Evolutionary conservation across 1,284 basidiomycete species (phyloP), one percentile per base, ranked within the genome.

Genomic region (Leccinum pachyderme): DNA sequence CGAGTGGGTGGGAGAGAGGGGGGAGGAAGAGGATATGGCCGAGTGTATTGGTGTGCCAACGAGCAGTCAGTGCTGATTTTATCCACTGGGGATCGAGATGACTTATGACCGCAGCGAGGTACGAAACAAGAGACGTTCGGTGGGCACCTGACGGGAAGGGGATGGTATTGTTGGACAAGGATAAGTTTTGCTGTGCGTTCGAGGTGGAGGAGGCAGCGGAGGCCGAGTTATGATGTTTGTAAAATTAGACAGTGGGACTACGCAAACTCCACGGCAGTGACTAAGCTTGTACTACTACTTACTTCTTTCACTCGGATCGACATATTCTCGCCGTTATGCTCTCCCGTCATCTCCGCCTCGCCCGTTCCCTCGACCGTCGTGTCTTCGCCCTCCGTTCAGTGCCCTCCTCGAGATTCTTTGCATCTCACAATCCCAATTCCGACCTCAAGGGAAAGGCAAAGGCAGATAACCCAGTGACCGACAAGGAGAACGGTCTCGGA

Each of bases 71-170:
- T 77, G 11, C 25, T 44, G 32, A 22, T 53, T 51, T 22, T 49
- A 28, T 37, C 28, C 39, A 18, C 18, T 18, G 52, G 47, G 55
- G 54, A 55, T 53, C 52, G 13, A 7, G 22, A 45, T 22, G 35
- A 7, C 57, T 31, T 24, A 41, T 22, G 22, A 4, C 3, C 18
- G 22, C 65, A 89, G 86, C 81, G 59, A 78, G 81, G 67, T 88
- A 91, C 62, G 78, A 84, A 58, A 77, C 82, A 4, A 77, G 77
- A 51, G 84, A 88, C 61, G 59, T 91, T 12, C 77, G 71, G 50
- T 93, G 91, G 91, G 82, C 88, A n/a, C 87, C 87, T 9, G 91
- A 93, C 63, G 91, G 91, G 11, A 89, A 89, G 61, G 89, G 89
- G 4, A 70, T 93, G 52, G 71, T 87, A 7, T 65, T 93, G 49